A percentile compares a stretch with the other conserved stretches of the same genome.
Conservation (phyloP, 2,329 filamentous ascomycete genomes). For the Tolypocladium inflatum region DNA sequence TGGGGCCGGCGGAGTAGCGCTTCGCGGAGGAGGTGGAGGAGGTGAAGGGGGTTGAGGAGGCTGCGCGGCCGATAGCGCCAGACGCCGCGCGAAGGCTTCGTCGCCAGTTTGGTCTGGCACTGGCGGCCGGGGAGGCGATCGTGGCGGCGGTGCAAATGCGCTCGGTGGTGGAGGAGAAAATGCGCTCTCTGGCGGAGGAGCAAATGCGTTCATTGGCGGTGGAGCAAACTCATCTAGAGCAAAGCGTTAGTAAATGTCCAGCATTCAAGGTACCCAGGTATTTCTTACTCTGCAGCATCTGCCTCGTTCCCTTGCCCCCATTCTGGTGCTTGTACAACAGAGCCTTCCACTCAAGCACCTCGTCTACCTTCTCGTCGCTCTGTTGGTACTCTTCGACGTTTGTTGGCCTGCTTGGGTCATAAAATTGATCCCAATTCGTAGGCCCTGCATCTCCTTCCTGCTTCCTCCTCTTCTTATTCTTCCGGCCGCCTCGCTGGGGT, state of each 20-base stretch:
- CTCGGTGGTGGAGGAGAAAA: constrained; percentile 52
- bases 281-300: constrained; percentile 22
- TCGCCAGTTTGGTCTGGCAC: constrained; percentile 56
- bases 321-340: constrained; percentile 62
- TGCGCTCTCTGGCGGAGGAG: constrained; percentile 30
- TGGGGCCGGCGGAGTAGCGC: constrained; percentile 26
- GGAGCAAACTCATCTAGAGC: constrained; percentile 1
- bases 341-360: constrained; percentile 79
- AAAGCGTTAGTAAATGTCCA: background rate
- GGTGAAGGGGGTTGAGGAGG: constrained; percentile 21
- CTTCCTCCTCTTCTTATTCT: constrained; percentile 67
- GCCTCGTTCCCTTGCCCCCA: constrained; percentile 21
- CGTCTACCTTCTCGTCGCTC: constrained; percentile 73
- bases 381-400: constrained; percentile 76
- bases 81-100: constrained; percentile 57
- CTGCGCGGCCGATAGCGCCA: constrained; percentile 42
- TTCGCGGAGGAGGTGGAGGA: constrained; percentile 6
- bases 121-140: constrained; percentile 33
- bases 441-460: constrained; percentile 55
- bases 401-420: constrained; percentile 74
- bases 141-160: constrained; percentile 47
- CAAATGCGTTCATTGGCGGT: constrained; percentile 30
- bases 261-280: background rate
- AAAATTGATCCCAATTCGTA: constrained; percentile 86
- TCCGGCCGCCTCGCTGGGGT: constrained; percentile 67